These are phyloP conservation scores for Penicillium cinerascens DNA, from an alignment of 495 filamentous ascomycete species.

Conservation along the genomic window DNA sequence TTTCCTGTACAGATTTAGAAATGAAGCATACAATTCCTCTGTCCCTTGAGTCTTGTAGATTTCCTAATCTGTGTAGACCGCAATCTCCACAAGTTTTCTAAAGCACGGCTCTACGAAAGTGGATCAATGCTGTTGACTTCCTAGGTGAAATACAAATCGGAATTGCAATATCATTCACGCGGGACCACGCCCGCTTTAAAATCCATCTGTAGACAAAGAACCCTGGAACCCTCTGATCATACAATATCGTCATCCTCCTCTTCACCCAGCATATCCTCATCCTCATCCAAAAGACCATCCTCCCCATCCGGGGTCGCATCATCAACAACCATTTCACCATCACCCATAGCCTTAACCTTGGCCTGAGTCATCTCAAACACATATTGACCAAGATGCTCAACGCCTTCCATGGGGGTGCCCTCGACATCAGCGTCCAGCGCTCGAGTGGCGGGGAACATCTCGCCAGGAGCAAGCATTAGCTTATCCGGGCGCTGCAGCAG, in stretches of 20 bases:
- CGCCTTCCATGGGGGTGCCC: conserved; percentile 71
- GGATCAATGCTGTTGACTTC: too few species aligned
- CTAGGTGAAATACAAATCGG: not conserved
- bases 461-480: conserved; percentile 73
- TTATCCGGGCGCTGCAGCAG: conserved; percentile 70
- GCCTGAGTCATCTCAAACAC: conserved; percentile 95
- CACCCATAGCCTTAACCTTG: conserved; percentile 63
- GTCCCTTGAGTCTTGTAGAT: not conserved
- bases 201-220: not conserved
- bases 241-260: conserved; percentile 35
- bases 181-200: not conserved
- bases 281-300: conserved; percentile 44
- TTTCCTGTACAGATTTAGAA: not conserved
- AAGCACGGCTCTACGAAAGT: too few species aligned
- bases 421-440: conserved; percentile 55
- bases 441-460: conserved; percentile 75
- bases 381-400: conserved; percentile 95
- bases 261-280: conserved; percentile 38
- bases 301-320: conserved; percentile 38
- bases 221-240: conserved; percentile 27
- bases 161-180: not conserved
- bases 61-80: too few species aligned
- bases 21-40: not conserved
- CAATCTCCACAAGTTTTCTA: too few species aligned
- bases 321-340: conserved; percentile 33